phyloP scores from a whole-genome alignment of 2,329 filamentous ascomycete genomes.

The Lasiodiplodia sp. region DNA sequence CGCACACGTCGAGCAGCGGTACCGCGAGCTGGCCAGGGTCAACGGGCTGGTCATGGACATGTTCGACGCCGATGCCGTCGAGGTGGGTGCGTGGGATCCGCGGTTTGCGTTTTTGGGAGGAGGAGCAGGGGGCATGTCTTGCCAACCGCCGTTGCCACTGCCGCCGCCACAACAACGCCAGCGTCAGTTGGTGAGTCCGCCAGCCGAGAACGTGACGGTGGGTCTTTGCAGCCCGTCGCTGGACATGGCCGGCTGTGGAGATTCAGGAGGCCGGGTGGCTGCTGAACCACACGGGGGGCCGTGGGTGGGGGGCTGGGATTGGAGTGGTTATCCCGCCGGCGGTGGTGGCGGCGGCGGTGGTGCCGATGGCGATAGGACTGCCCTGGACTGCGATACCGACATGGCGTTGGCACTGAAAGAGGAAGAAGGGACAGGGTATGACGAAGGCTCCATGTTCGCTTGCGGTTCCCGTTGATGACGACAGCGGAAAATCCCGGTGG shows the following conservation, averaged over 20 bases:
- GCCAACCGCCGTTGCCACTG: neutral
- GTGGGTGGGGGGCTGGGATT: neutral
- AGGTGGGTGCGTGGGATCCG: neutral
- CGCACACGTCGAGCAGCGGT: slow-evolving; percentile 35
- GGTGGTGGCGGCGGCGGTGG: neutral
- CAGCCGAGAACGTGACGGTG: neutral
- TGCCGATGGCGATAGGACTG: neutral
- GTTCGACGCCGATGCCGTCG: neutral
- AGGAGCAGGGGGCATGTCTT: neutral
- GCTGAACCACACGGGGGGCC: neutral
- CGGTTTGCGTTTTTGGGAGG: neutral
- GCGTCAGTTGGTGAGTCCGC: slow-evolving; percentile 2
- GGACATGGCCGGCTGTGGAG: neutral
- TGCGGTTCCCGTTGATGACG: neutral
- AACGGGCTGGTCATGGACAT: slow-evolving; percentile 6
- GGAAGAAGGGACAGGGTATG: neutral
- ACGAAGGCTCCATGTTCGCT: neutral
- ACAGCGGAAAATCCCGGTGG: neutral
- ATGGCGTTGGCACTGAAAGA: neutral
- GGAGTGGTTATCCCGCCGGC: neutral
- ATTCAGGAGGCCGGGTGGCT: neutral
- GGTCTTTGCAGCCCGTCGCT: neutral
- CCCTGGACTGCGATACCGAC: neutral
- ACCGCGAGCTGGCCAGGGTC: slow-evolving; percentile 8
- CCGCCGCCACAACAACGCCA: neutral